Evolutionary conservation across 495 filamentous ascomycete genomes (phyloP).

Genomic region (Daldinia childiae): DNA sequence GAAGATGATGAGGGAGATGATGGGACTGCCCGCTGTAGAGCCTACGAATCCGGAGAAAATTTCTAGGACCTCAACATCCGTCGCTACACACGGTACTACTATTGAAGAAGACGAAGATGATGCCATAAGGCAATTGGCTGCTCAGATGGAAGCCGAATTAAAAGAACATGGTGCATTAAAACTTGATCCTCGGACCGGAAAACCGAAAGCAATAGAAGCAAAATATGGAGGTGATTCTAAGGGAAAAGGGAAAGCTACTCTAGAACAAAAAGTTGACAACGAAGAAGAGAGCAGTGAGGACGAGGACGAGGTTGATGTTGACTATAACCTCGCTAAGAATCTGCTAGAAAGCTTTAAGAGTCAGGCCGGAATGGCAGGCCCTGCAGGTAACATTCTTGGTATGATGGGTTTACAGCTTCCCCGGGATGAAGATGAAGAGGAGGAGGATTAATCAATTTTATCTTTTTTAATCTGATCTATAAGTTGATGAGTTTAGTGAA

Average conservation of each 20-base stretch:
- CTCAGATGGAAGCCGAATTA: constrained; percentile 84
- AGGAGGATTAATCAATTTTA: constrained; percentile 24
- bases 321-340: constrained; percentile 90
- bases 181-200: constrained; percentile 59
- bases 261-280: constrained; percentile 32
- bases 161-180: constrained; percentile 77
- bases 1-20: constrained; percentile 93
- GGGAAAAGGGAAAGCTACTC: constrained; percentile 33
- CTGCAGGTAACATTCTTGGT: constrained; percentile 83
- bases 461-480: background rate
- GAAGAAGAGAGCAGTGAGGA: constrained; percentile 56
- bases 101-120: constrained; percentile 68
- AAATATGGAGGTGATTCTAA: constrained; percentile 14
- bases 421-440: constrained; percentile 71
- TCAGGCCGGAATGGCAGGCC: constrained; percentile 84
- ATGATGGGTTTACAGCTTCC: constrained; percentile 85
- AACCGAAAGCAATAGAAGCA: constrained; percentile 31
- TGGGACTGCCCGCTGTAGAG: constrained; percentile 72
- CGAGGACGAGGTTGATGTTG: constrained; percentile 73
- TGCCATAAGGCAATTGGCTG: constrained; percentile 75
- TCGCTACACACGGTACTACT: constrained; percentile 33
- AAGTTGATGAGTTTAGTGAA: background rate
- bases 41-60: constrained; percentile 23
- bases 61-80: constrained; percentile 39
- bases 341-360: constrained; percentile 91